Conservation (phyloP, 345 rosid genomes). For the Eucalyptus virginea region DNA sequence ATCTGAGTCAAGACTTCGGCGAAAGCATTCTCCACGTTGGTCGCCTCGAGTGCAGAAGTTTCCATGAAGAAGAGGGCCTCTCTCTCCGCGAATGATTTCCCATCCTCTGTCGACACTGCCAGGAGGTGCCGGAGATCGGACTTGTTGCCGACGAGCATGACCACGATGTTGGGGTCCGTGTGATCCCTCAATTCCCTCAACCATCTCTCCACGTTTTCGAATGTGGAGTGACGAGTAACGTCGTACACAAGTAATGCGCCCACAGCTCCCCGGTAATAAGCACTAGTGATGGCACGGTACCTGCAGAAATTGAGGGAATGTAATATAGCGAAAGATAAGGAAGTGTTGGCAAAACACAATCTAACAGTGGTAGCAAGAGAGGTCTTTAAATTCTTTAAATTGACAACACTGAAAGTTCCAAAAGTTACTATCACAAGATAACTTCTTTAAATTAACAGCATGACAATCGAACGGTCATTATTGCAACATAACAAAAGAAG, state of each 20-base stretch:
- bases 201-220: conserved; percentile 90
- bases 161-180: conserved; percentile 87
- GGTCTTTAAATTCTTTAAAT: neutral
- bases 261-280: conserved; percentile 90
- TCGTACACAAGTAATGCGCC: conserved; percentile 88
- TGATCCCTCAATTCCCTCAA: conserved; percentile 87
- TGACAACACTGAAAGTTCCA: neutral
- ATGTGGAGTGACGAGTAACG: conserved; percentile 82
- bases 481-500: neutral
- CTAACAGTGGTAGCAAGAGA: neutral
- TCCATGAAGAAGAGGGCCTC: conserved; percentile 93
- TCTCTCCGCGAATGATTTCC: conserved; percentile 66
- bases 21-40: conserved; percentile 82
- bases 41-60: conserved; percentile 84
- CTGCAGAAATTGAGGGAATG: conserved; percentile 7
- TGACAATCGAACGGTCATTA: neutral
- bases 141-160: conserved; percentile 86
- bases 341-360: neutral
- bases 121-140: conserved; percentile 92
- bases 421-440: neutral
- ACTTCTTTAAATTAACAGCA: neutral
- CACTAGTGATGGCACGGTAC: conserved; percentile 96
- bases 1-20: conserved; percentile 88
- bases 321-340: neutral
- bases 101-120: conserved; percentile 80